Percentiles rank a stretch among this genome's conserved stretches.
phyloP scores from a whole-genome alignment of 148 eudicot genomes.

The Camellia granthamiana region DNA sequence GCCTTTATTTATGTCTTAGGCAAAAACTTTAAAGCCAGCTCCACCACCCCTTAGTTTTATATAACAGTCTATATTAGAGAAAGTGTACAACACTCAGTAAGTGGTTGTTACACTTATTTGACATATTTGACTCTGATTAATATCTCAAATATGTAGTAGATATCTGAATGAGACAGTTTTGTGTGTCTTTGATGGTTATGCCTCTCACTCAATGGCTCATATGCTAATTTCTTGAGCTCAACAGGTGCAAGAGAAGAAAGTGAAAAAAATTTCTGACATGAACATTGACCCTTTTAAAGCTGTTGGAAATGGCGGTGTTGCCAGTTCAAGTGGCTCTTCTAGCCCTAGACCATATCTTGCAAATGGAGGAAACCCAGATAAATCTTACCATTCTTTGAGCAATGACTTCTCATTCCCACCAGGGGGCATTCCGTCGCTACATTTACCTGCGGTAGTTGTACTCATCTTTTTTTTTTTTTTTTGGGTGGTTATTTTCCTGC shows the following conservation, averaged over 20 bases:
- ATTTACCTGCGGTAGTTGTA: conserved; percentile 71
- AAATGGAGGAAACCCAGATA: conserved; percentile 54
- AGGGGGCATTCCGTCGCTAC: conserved; percentile 54
- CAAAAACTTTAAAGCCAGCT: not conserved
- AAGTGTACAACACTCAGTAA: not conserved
- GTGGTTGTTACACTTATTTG: not conserved
- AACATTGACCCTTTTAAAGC: conserved; percentile 50
- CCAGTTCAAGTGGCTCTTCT: conserved; percentile 44
- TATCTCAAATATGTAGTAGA: not conserved
- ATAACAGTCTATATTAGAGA: not conserved
- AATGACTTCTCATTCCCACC: conserved; percentile 38
- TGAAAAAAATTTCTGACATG: conserved; percentile 69
- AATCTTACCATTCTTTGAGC: conserved; percentile 29
- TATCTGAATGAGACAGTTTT: not conserved
- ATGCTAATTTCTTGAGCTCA: conserved; percentile 14
- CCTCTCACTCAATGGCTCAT: conserved; percentile 1
- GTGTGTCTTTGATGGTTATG: not conserved
- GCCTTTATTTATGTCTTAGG: not conserved
- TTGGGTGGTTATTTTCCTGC: not conserved
- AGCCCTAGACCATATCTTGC: conserved; percentile 36
- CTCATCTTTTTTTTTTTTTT: conserved; percentile 15
- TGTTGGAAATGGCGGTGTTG: conserved; percentile 47
- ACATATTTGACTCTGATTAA: not conserved
- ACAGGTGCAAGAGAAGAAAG: conserved; percentile 82
- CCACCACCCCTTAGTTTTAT: not conserved